Percentiles rank a stretch among this genome's conserved stretches.
These are phyloP conservation scores for Vinca major DNA, from an alignment of 305 asterid genomes.

Conservation along the genomic window DNA sequence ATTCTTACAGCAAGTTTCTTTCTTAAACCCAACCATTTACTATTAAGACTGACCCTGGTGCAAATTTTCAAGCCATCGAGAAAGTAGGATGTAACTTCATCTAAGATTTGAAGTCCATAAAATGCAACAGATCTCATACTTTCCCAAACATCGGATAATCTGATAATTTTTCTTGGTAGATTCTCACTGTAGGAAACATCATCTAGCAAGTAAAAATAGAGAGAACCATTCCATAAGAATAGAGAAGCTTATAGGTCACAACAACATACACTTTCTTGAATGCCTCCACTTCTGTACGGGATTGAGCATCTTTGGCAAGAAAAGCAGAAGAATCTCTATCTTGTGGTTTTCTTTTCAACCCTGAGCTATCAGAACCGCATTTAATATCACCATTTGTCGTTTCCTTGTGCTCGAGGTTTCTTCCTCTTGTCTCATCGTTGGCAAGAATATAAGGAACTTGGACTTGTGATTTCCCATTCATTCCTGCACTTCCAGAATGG, in stretches of 20 bases:
- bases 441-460: conserved; percentile 38
- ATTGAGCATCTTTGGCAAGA: conserved; percentile 50
- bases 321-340: conserved; percentile 39
- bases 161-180: too few relatives aligned
- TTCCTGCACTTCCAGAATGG: conserved; percentile 31
- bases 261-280: conserved; percentile 66
- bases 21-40: neutral
- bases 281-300: conserved; percentile 54
- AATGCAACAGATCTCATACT: neutral
- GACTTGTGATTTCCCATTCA: conserved; percentile 54
- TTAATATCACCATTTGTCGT: conserved; percentile 27
- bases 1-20: neutral
- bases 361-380: conserved; percentile 29
- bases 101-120: neutral
- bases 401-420: conserved; percentile 24
- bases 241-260: conserved; percentile 13
- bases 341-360: conserved; percentile 55
- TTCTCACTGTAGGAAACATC: neutral
- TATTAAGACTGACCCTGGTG: neutral
- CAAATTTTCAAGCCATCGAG: neutral
- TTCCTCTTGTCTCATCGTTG: conserved; percentile 23
- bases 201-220: neutral
- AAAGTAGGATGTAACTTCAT: neutral
- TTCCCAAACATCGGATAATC: too few relatives aligned
- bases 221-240: neutral